Evolutionary conservation across 345 rosid species (phyloP), one percentile per base, ranked within the genome.

Genomic region (Syzygium aqueum): DNA sequence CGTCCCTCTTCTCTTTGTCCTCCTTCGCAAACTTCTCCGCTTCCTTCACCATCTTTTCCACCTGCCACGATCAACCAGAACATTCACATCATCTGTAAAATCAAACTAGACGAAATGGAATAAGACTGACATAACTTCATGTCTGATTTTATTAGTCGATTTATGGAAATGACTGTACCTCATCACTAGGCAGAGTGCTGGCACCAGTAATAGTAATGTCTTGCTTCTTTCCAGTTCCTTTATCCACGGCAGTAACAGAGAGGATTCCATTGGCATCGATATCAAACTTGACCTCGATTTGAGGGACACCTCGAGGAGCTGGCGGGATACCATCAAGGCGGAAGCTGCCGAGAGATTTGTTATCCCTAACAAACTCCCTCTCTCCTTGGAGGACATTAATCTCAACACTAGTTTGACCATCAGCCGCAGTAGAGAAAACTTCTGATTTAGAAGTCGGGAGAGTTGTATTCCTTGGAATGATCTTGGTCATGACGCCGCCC

Each of bases 361-460:
- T 96, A 87, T 97, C 99, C 90, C 98, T 88, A 28, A 97, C 99
- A 88, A 97, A 97, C 91, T 97, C 99, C 88, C 99, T 93, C 89
- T 97, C 99, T 8, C 99, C 99, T 89, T 97, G 99, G 46, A 97
- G 94, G 77, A 97, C 99, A 85, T 97, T 97, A 51, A 97, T 97
- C 90, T 97, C 99, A 3, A 97, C 99, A 82, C 99, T 97, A 30
- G 99, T 97, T 90, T 97, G 99, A 46, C 99, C 99, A 91, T 97
- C 99, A 3, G 99, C 99, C 80, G 99, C 99, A 14, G 99, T 97
- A 19, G 99, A 97, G 89, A 97, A 97, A 56, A 97, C 99, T 90
- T 97, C 99, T 27, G 99, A 97, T 89, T 97, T 97, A 22, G 99
- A 97, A 21, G 99, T 96, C 40, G 99, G 99, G 43, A 97, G 88